Percentiles rank a stretch among this genome's conserved stretches.
Evolutionary conservation across 2,329 filamentous ascomycete genomes (phyloP).

Genomic region (Lachnellula suecica): DNA sequence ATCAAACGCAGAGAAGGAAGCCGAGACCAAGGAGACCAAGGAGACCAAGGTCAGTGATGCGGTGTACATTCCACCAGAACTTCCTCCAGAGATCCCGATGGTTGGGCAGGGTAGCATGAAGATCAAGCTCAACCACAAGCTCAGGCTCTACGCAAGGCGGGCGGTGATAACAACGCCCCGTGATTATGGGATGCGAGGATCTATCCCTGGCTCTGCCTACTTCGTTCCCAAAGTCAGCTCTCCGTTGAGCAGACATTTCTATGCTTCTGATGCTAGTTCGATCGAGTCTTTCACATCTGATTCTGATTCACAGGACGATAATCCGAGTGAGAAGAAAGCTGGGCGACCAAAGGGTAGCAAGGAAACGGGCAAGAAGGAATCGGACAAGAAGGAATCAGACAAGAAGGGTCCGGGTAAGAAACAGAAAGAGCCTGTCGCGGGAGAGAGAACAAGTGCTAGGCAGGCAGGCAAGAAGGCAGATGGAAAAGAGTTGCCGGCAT

Average conservation of each 20-base stretch:
- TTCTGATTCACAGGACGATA: background rate
- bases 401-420: slow-evolving; percentile 5
- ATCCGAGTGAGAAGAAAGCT: background rate
- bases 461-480: slow-evolving; percentile 11
- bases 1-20: slow-evolving; percentile 16
- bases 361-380: slow-evolving; percentile 1
- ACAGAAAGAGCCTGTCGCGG: slow-evolving; percentile 17
- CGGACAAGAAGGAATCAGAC: slow-evolving; percentile 1
- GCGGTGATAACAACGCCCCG: no score
- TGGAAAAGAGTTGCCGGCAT: background rate
- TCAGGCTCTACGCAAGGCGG: no score
- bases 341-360: slow-evolving; percentile 3
- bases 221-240: no score
- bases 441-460: slow-evolving; percentile 19
- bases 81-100: background rate
- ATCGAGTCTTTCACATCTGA: no score
- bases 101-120: no score
- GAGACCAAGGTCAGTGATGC: slow-evolving; percentile 4
- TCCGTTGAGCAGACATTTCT: no score
- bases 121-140: background rate
- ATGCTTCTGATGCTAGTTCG: no score
- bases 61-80: background rate
- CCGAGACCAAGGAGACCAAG: slow-evolving; percentile 5
- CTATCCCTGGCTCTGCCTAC: no score
- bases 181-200: no score